phyloP scores from a whole-genome alignment of 2,329 filamentous ascomycete species.

The Diaporthe eres region DNA sequence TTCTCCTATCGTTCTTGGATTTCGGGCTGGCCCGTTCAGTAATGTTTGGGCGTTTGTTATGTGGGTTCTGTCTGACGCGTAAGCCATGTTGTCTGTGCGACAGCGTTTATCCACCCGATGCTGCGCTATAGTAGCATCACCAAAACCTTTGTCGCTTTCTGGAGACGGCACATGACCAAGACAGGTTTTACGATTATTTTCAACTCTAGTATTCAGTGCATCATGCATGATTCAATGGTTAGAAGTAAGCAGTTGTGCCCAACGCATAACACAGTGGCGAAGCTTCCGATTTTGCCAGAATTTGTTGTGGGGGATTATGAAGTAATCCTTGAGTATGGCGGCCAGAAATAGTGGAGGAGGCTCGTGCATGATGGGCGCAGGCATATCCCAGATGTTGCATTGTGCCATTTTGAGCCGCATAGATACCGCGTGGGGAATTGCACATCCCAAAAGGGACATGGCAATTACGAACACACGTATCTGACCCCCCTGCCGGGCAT shows the following conservation, averaged over 20 bases:
- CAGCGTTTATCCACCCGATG: conserved; percentile 8
- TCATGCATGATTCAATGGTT: background rate
- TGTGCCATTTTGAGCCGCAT: conserved; percentile 30
- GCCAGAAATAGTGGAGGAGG: background rate
- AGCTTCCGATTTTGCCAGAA: background rate
- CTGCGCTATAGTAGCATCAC: conserved; percentile 24
- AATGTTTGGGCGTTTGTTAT: conserved; percentile 1
- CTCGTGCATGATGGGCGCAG: conserved; percentile 11
- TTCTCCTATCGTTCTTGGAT: background rate
- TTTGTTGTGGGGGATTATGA: background rate
- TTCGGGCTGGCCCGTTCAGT: conserved; percentile 17
- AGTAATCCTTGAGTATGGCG: background rate
- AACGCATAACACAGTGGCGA: background rate
- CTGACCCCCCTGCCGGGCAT: conserved; percentile 17
- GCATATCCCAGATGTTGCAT: conserved; percentile 21
- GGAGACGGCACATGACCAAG: background rate
- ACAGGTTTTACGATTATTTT: background rate
- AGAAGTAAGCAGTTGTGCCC: background rate
- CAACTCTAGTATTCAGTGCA: background rate
- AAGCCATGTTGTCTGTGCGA: conserved; percentile 18
- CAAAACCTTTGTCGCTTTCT: background rate
- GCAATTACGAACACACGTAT: conserved; percentile 11
- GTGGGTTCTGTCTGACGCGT: conserved; percentile 12
- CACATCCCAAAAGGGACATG: conserved; percentile 10
- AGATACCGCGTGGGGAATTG: conserved; percentile 22